These are phyloP conservation scores for Sclerotinia subarctica DNA, from an alignment of 2,329 filamentous ascomycete species.

Conservation along the genomic window DNA sequence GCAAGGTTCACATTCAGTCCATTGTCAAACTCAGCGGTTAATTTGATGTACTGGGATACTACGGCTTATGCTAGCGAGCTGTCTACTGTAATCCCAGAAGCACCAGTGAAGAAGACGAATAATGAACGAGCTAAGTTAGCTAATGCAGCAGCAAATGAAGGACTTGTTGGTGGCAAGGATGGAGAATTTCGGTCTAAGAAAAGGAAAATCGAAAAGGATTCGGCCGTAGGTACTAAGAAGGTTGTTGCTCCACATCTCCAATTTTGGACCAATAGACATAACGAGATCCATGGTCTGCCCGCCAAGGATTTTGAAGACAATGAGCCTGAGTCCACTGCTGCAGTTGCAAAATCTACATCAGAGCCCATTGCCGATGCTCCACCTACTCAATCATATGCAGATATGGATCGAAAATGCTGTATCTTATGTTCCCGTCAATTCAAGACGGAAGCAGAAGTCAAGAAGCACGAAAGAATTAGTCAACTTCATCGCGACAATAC, in stretches of 20 bases:
- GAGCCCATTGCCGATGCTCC: slow-evolving; percentile 36
- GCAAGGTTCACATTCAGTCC: slow-evolving; percentile 66
- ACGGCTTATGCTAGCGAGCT: slow-evolving; percentile 67
- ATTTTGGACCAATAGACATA: slow-evolving; percentile 69
- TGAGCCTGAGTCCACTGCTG: slow-evolving; percentile 25
- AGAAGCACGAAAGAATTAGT: slow-evolving; percentile 57
- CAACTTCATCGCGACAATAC: slow-evolving; percentile 55
- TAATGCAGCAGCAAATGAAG: slow-evolving; percentile 40
- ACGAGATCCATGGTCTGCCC: slow-evolving; percentile 58
- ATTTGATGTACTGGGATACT: slow-evolving; percentile 74
- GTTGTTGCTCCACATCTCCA: slow-evolving; percentile 63
- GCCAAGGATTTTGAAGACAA: slow-evolving; percentile 42
- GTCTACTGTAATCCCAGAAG: slow-evolving; percentile 50
- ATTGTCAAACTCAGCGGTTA: slow-evolving; percentile 63
- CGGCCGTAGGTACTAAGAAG: slow-evolving; percentile 37
- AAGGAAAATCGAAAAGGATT: slow-evolving; percentile 52
- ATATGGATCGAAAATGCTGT: slow-evolving; percentile 56
- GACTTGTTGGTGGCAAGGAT: slow-evolving; percentile 36
- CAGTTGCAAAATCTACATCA: slow-evolving; percentile 21
- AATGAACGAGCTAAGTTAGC: slow-evolving; percentile 40
- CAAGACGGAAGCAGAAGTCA: slow-evolving; percentile 51
- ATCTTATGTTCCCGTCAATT: slow-evolving; percentile 61
- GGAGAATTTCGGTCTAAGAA: slow-evolving; percentile 48
- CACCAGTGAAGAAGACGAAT: slow-evolving; percentile 32
- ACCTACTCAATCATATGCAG: slow-evolving; percentile 56